Evolutionary conservation across 2,329 filamentous ascomycete species (phyloP).

Genomic region (Bipolaris bicolor): DNA sequence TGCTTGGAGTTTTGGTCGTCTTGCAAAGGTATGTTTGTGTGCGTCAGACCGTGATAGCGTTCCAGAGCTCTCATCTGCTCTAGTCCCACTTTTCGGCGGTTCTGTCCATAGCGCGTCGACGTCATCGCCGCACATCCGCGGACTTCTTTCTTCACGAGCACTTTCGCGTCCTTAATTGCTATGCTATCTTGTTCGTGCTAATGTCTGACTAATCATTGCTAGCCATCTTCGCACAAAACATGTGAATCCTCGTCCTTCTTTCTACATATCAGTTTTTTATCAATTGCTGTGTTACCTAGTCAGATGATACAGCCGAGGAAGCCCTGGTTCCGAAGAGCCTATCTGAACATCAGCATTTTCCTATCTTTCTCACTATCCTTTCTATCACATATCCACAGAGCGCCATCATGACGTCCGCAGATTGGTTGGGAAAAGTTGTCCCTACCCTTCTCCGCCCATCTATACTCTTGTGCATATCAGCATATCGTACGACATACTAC

Average conservation of each 20-base stretch:
- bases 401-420: constrained; percentile 16
- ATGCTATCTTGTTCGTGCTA: not conserved
- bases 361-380: not conserved
- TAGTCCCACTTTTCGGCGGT: not conserved
- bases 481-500: constrained; percentile 33
- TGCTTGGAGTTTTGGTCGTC: not conserved
- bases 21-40: not conserved
- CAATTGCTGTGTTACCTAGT: constrained; percentile 1
- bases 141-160: too few relatives aligned
- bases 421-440: constrained; percentile 28
- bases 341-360: not conserved
- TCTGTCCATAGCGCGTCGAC: constrained; percentile 9
- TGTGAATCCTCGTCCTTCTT: not conserved
- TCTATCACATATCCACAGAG: not conserved
- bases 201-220: not conserved
- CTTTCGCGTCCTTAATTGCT: too few relatives aligned
- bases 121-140: constrained; percentile 4
- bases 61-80: not conserved
- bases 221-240: not conserved
- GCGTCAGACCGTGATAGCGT: not conserved
- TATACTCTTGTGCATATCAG: constrained; percentile 32
- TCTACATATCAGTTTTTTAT: not conserved
- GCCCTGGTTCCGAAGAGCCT: not conserved
- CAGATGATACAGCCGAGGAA: not conserved
- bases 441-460: constrained; percentile 38